Base-by-base conservation (phyloP, 768 basidiomycete genomes). In the Sarcodon aspratus region DNA sequence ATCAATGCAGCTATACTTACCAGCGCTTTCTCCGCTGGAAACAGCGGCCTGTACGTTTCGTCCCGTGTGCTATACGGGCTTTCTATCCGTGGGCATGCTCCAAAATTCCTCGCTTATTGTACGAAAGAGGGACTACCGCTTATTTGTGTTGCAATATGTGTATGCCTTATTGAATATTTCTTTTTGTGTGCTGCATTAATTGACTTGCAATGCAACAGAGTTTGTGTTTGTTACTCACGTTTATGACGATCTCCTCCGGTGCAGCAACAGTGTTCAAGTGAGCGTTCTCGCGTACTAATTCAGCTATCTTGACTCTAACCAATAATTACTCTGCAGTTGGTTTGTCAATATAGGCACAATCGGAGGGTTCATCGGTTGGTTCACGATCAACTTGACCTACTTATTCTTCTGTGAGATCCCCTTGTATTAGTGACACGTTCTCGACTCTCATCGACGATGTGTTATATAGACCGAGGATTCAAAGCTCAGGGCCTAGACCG, bases 1-100 rank as follows among this genome's bases (percentile, higher is more conserved):
- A 72, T 90, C 63, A 90, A 90, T 57, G 85, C 77, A 9, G 71
- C 69, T 48, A 69, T 89, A 57, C 75, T 90, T 59, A 76, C 86
- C 5, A 75, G 75, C 54, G 81, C 82, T 3, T 81, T 85, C 69
- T 85, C 82, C 27, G 79, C 84, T 12, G 79, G 75, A 46, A 85
- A 81, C 63, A 80, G 77, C 52, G 77, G 68, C 69, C 55, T 82
- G 48, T 85, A 79, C 67, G 74, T 62, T 45, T 56, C 69, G 11
- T 72, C 70, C 13, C 68, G 72, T 72, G 60, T 66, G 35, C 54
- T 68, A 21, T 66, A 67, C 47, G 69, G 66, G 17, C 52, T 71
- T 12, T 57, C 67, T n/a, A 46, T 65, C 38, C 63, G 63, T 9
- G 66, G 68, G 1, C 68, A 69, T 54, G 68, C 68, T 6, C 68